Percentiles rank a stretch among this genome's conserved stretches.
These are phyloP conservation scores for Botrytis paeoniae DNA, from an alignment of 2,329 filamentous ascomycete species.

Conservation along the genomic window DNA sequence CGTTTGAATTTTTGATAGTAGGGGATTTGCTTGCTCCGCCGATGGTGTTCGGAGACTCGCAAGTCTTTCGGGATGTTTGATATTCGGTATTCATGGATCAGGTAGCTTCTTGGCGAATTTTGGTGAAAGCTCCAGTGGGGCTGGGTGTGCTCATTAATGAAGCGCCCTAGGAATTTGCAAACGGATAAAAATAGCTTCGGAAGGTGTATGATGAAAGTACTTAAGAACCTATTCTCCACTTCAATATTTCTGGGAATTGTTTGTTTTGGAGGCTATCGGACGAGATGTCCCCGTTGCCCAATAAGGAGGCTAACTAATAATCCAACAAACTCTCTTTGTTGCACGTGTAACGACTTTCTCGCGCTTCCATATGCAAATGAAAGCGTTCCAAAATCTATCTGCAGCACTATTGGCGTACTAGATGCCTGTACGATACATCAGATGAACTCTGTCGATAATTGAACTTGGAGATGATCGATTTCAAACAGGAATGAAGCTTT, in stretches of 20 bases:
- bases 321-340: neutral
- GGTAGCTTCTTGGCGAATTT: neutral
- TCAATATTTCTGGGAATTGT: neutral
- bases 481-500: neutral
- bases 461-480: neutral
- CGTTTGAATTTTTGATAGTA: neutral
- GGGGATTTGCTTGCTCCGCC: no score
- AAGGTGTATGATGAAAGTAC: neutral
- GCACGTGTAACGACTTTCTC: neutral
- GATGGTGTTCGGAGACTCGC: neutral
- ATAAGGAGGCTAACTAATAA: neutral
- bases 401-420: neutral
- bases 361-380: neutral
- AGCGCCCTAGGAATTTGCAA: neutral
- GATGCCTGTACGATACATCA: neutral
- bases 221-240: neutral
- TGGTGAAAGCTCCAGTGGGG: neutral
- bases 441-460: neutral
- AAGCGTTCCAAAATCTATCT: neutral
- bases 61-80: neutral
- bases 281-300: neutral
- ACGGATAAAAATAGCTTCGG: neutral
- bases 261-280: neutral
- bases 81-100: neutral
- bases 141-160: neutral